Conservation (phyloP, 805 yeast species). For the Metschnikowia arizonensis region DNA sequence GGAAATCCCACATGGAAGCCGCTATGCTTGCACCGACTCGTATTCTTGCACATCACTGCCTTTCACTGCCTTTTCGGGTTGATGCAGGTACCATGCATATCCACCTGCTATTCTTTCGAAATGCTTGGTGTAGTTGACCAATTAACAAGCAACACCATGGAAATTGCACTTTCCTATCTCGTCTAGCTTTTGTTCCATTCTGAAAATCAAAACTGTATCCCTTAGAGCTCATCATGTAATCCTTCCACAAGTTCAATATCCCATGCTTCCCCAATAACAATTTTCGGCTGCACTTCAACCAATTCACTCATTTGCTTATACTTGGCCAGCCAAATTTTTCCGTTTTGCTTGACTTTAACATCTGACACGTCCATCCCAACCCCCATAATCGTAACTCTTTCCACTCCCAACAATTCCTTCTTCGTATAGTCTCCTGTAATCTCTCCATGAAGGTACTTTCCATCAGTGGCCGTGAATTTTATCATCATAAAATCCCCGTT, state of each 20-base stretch:
- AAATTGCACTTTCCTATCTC: too few species aligned
- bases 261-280: slow-evolving; percentile 11
- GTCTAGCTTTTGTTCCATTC: too few species aligned
- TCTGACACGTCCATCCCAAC: slow-evolving; percentile 10
- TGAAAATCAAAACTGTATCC: too few species aligned
- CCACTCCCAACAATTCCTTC: slow-evolving; percentile 40
- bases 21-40: slow-evolving; percentile 4
- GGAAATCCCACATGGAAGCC: slow-evolving; percentile 1
- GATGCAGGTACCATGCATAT: slow-evolving; percentile 6
- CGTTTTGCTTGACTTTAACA: slow-evolving; percentile 36
- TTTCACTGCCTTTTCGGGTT: not conserved
- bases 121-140: too few species aligned
- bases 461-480: slow-evolving; percentile 26
- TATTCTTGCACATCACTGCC: not conserved
- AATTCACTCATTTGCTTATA: not conserved
- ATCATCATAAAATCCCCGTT: slow-evolving; percentile 48
- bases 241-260: slow-evolving; percentile 1
- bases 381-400: slow-evolving; percentile 52
- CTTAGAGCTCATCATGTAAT: slow-evolving; percentile 13
- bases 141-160: too few species aligned
- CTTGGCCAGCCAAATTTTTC: slow-evolving; percentile 32
- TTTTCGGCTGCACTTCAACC: slow-evolving; percentile 11
- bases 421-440: slow-evolving; percentile 12
- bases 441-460: slow-evolving; percentile 6
- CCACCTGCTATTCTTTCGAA: not conserved